Percentiles rank a stretch among this genome's conserved stretches.
These are phyloP conservation scores for Fusarium sororula DNA, from an alignment of 2,329 filamentous ascomycete species.

Conservation along the genomic window DNA sequence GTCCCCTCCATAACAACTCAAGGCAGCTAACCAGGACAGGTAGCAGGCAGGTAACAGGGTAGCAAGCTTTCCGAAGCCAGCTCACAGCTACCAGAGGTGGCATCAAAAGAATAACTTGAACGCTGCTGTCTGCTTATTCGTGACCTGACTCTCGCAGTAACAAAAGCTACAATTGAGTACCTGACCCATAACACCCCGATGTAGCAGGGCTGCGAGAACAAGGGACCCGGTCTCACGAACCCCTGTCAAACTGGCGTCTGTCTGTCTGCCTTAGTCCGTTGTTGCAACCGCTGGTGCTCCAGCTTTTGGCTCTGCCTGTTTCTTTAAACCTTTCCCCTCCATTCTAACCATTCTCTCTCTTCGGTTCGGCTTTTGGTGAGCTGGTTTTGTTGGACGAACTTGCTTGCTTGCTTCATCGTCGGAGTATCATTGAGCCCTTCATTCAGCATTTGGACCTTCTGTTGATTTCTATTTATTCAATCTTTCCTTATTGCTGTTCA, in stretches of 20 bases:
- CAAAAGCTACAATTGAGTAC: constrained; percentile 27
- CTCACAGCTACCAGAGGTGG: constrained; percentile 32
- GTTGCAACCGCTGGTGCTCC: constrained; percentile 41
- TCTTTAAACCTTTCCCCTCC: constrained; percentile 49
- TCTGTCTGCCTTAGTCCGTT: constrained; percentile 40
- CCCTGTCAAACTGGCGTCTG: constrained; percentile 39
- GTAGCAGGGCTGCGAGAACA: constrained; percentile 36
- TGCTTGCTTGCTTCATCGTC: constrained; percentile 20
- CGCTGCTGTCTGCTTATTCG: constrained; percentile 23
- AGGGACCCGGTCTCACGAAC: constrained; percentile 34
- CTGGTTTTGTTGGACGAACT: constrained; percentile 26
- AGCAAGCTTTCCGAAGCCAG: constrained; percentile 18
- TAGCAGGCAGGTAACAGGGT: constrained; percentile 8
- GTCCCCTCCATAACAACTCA: constrained; percentile 29
- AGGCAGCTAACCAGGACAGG: constrained; percentile 5
- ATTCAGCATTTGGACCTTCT: constrained; percentile 4
- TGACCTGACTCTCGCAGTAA: constrained; percentile 15
- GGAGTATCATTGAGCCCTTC: constrained; percentile 17
- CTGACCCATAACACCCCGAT: constrained; percentile 27
- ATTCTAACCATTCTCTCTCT: constrained; percentile 34
- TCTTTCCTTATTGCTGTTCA: background rate
- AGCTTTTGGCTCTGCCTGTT: constrained; percentile 35
- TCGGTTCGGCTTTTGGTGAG: constrained; percentile 29
- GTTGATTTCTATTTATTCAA: background rate
- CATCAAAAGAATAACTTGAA: constrained; percentile 21